These are phyloP conservation scores for Spathaspora boniae DNA, from an alignment of 805 yeast species.

Conservation along the genomic window DNA sequence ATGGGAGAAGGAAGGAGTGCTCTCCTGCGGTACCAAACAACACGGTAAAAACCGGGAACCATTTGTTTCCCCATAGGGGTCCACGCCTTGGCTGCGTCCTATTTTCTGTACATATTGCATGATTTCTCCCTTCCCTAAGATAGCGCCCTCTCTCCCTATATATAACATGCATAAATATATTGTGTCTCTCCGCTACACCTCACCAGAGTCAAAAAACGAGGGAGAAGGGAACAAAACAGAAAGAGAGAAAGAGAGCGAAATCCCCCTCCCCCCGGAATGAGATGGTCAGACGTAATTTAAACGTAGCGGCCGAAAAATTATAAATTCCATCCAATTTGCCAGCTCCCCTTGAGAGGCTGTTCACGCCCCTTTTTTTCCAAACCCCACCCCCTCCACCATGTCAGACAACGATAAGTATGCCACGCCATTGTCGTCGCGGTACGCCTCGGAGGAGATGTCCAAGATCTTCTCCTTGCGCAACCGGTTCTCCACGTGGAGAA, in stretches of 20 bases:
- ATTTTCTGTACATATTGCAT: too few relatives aligned
- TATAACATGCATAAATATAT: too few relatives aligned
- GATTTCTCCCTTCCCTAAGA: too few relatives aligned
- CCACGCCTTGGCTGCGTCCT: too few relatives aligned
- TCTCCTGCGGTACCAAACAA: too few relatives aligned
- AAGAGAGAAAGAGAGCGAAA: not conserved
- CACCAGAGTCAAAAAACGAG: not conserved
- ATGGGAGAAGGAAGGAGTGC: not conserved
- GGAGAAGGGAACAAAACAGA: not conserved
- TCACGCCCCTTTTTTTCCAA: not conserved
- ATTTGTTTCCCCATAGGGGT: too few relatives aligned
- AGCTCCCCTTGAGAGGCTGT: not conserved
- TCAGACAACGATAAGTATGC: constrained; percentile 63
- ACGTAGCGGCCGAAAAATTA: too few relatives aligned
- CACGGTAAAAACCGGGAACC: too few relatives aligned
- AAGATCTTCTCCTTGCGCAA: constrained; percentile 86
- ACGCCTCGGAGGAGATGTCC: constrained; percentile 98
- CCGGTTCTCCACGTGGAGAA: constrained; percentile 98
- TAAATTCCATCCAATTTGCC: too few relatives aligned
- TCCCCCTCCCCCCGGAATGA: not conserved
- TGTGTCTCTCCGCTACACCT: not conserved
- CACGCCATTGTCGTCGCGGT: constrained; percentile 93
- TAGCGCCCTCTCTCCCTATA: too few relatives aligned
- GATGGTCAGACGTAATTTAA: too few relatives aligned
- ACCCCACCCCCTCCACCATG: constrained; percentile 2